Percentiles rank a stretch among this genome's conserved stretches.
These are phyloP conservation scores for Kluyveromyces marxianus DNA, from an alignment of 1,139 yeast genomes.

Conservation along the genomic window DNA sequence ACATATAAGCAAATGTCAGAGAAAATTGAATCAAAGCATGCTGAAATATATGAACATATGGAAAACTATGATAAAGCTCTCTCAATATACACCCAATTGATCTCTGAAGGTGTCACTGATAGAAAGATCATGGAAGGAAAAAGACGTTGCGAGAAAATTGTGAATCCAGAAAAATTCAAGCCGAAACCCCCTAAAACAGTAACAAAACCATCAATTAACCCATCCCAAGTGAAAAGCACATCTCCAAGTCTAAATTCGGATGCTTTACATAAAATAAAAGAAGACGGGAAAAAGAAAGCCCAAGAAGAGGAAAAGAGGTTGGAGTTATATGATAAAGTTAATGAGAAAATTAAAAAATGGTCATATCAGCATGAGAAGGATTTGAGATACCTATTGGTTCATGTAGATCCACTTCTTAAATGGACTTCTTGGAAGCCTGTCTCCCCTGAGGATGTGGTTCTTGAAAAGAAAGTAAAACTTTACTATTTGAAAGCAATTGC, in stretches of 20 bases:
- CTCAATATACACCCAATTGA: conserved; percentile 49
- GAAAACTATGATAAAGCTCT: conserved; percentile 66
- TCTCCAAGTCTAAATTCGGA: background rate
- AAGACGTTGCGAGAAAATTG: conserved; percentile 62
- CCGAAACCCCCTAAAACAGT: conserved; percentile 25
- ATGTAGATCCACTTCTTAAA: conserved; percentile 60
- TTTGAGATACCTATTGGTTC: conserved; percentile 62
- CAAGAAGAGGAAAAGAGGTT: conserved; percentile 52
- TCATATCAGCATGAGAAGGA: conserved; percentile 68
- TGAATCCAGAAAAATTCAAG: conserved; percentile 40
- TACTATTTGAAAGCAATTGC: conserved; percentile 89
- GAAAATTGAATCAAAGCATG: conserved; percentile 61
- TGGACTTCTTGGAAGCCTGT: conserved; percentile 58
- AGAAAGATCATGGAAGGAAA: conserved; percentile 71
- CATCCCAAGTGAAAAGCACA: conserved; percentile 9
- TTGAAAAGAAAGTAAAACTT: conserved; percentile 86
- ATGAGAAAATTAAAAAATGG: conserved; percentile 54
- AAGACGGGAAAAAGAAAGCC: conserved; percentile 37
- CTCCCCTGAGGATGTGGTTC: conserved; percentile 64
- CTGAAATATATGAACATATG: conserved; percentile 75
- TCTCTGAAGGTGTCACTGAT: conserved; percentile 60
- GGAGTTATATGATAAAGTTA: conserved; percentile 54
- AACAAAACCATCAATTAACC: conserved; percentile 6
- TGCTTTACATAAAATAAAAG: conserved; percentile 1
- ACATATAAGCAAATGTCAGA: conserved; percentile 63